Evolutionary conservation across 495 filamentous ascomycete genomes (phyloP).

Genomic region (Aspergillus funiculosus): DNA sequence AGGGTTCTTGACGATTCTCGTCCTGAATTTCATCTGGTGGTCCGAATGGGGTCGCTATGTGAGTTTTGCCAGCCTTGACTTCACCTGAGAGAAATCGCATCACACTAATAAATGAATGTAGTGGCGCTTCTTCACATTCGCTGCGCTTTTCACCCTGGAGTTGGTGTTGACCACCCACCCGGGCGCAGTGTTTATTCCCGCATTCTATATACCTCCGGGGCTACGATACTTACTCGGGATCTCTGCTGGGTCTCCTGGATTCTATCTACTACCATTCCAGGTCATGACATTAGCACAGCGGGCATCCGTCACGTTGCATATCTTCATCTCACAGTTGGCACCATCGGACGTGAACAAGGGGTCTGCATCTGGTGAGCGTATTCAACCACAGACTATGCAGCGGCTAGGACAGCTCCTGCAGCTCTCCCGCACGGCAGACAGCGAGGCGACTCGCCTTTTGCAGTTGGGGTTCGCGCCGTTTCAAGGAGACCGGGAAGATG

Average conservation of each 20-base stretch:
- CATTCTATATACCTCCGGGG: slow-evolving; percentile 25
- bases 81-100: too few relatives aligned
- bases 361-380: slow-evolving; percentile 18
- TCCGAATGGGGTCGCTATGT: slow-evolving; percentile 71
- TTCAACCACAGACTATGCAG: slow-evolving; percentile 35
- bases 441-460: slow-evolving; percentile 63
- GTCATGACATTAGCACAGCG: slow-evolving; percentile 71
- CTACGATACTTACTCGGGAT: slow-evolving; percentile 59
- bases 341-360: slow-evolving; percentile 30
- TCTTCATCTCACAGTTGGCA: slow-evolving; percentile 78
- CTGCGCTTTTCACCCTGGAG: slow-evolving; percentile 66
- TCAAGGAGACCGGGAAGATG: slow-evolving; percentile 57
- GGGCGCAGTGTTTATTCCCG: slow-evolving; percentile 39
- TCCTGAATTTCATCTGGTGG: slow-evolving; percentile 71
- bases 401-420: slow-evolving; percentile 39
- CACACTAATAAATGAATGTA: slow-evolving; percentile 19
- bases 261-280: slow-evolving; percentile 84
- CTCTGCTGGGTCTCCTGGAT: slow-evolving; percentile 42
- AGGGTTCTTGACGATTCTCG: slow-evolving; percentile 56
- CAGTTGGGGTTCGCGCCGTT: slow-evolving; percentile 81
- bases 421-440: slow-evolving; percentile 50
- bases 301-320: slow-evolving; percentile 71
- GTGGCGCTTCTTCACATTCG: slow-evolving; percentile 84
- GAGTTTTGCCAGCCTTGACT: slow-evolving; percentile 17
- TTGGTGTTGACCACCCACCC: slow-evolving; percentile 61